Base-by-base conservation (phyloP, 2,329 filamentous ascomycete species). In the Aspergillus fijiensis region DNA sequence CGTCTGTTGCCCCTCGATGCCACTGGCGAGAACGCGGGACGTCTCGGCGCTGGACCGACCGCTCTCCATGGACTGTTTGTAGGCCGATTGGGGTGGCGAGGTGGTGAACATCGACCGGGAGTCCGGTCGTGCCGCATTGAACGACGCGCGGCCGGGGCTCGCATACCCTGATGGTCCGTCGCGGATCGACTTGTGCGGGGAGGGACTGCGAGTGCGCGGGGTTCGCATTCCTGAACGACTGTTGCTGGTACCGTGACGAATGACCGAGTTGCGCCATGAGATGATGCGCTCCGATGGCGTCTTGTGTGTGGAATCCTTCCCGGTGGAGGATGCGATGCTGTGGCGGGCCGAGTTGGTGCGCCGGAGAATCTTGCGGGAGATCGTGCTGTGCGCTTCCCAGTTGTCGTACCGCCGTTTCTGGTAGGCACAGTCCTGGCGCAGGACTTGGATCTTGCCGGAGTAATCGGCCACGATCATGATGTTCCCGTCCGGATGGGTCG, bases 391-490 rank as follows among this genome's bases (percentile, higher is more conserved):
- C 0, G 88, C 87, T 66, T 96, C 92, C 89, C 89, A 94, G 42
- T 83, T 85, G 58, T 92, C 91, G 59, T 87, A 84, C 58, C 86
- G 84, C 5, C 94, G 87, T 76, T 96, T 96, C 52, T 82, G 77
- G 67, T 85, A 91, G 0, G 94, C 95, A 72, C 94, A 97, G 72
- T 99, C 95, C 75, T 98, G 94, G 21, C 95, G 86, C 72, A 97
- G 97, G 0, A 98, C 89, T 73, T 97, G 97, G 77, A 99, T 95
- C 27, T 87, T 85, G 39, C 95, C 95, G 0, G 87, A 87, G 68
- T 92, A 91, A 73, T 97, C 94, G 1, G 93, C 91, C 0, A 94
- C 96, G 53, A 98, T 86, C 58, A 99, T 88, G 63, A 99, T 97
- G 69, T 96, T 91, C 27, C 95, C 95, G 61, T 88, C 87, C 14